A percentile compares a stretch with the other conserved stretches of the same genome.
phyloP scores from a whole-genome alignment of 352 stramenopile species.

The Globisporangium megalacanthum region DNA sequence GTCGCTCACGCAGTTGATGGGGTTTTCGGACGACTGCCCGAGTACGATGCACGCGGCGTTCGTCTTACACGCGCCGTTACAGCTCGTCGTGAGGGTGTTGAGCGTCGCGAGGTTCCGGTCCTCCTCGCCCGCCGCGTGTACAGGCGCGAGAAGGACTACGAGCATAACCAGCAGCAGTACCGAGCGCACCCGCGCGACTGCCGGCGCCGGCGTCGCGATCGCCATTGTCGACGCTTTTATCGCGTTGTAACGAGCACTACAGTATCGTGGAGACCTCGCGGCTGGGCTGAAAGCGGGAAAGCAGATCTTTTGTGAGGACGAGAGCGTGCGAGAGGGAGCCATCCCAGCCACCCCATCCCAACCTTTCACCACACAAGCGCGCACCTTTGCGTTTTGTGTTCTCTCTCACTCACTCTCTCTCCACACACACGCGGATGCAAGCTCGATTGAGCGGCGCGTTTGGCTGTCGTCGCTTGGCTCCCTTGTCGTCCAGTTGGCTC shows the following conservation, averaged over 20 bases:
- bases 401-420: no score
- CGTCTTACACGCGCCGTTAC: conserved; percentile 56
- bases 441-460: neutral
- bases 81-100: conserved; percentile 76
- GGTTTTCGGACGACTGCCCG: conserved; percentile 44
- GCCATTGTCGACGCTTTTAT: no score
- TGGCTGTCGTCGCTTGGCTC: neutral
- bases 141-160: conserved; percentile 4
- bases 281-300: no score
- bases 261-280: no score
- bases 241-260: no score
- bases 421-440: neutral
- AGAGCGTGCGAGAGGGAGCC: no score
- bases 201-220: no score
- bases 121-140: neutral
- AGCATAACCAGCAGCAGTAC: conserved; percentile 2
- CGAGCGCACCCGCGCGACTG: neutral
- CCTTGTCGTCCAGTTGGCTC: neutral
- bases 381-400: no score
- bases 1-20: conserved; percentile 75
- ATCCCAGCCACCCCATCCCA: neutral
- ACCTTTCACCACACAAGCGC: neutral
- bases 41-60: conserved; percentile 64
- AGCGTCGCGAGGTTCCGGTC: conserved; percentile 19
- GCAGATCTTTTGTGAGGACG: no score